Percentiles rank a stretch among this genome's conserved stretches.
Evolutionary conservation across 495 filamentous ascomycete genomes (phyloP).

Genomic region (Penicillium mononematosum): DNA sequence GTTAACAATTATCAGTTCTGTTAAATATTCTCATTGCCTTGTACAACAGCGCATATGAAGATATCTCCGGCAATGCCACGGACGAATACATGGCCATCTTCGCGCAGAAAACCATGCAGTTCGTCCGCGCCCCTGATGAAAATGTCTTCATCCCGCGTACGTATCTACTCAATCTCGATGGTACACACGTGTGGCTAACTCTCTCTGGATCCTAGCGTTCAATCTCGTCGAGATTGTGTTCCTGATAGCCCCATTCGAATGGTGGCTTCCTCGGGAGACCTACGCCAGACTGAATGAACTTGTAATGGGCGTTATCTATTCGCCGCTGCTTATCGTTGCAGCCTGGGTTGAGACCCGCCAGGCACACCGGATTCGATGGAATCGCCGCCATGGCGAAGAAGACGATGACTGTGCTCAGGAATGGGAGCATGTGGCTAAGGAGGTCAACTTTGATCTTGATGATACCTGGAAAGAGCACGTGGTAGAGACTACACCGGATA

Average conservation of each 20-base stretch:
- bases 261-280: slow-evolving; percentile 72
- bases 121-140: slow-evolving; percentile 93
- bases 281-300: slow-evolving; percentile 83
- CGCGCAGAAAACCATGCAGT: slow-evolving; percentile 89
- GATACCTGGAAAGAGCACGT: slow-evolving; percentile 82
- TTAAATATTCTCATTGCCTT: slow-evolving; percentile 94
- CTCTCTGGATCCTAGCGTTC: slow-evolving; percentile 53
- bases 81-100: slow-evolving; percentile 94
- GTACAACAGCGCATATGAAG: slow-evolving; percentile 93
- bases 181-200: background rate
- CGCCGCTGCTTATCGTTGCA: slow-evolving; percentile 75
- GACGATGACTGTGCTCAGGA: slow-evolving; percentile 88
- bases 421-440: slow-evolving; percentile 79
- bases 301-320: slow-evolving; percentile 85
- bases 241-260: slow-evolving; percentile 82
- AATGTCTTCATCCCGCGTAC: slow-evolving; percentile 90
- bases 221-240: slow-evolving; percentile 88
- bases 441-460: slow-evolving; percentile 74
- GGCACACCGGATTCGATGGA: slow-evolving; percentile 65
- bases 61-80: slow-evolving; percentile 90
- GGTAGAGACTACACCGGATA: slow-evolving; percentile 67
- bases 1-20: slow-evolving; percentile 54
- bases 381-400: slow-evolving; percentile 76
- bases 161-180: slow-evolving; percentile 12
- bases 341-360: slow-evolving; percentile 71